Base-by-base conservation (phyloP, 768 basidiomycete genomes). In the Amanita pseudoporphyria region DNA sequence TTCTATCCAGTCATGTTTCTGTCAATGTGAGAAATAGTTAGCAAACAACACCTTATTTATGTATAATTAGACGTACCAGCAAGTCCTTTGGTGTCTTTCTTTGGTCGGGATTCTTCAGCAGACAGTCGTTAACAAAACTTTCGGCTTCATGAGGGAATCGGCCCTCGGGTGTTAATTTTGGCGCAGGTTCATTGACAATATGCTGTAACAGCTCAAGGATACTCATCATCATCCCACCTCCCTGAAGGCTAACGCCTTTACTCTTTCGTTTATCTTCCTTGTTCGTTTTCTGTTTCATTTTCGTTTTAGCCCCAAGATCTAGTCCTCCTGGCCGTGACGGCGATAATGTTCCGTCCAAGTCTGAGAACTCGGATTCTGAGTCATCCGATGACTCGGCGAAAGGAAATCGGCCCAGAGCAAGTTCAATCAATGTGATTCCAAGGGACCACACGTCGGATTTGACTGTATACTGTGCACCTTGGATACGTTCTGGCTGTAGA, bases 381-480 rank as follows among this genome's bases (percentile, higher is more conserved):
- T 81, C 35, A n/a, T 47, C 79, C 33, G 73, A 70, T 2, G 83
- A 82, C 60, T 90, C 86, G 38, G 90, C 82, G 70, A 98, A 99
- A 19, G 96, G 96, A 76, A 99, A 99, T 32, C 92, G 86, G 13
- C 95, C 96, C 28, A 95, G 79, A 0, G 93, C 96, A 36, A 99
- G 81, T 69, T 99, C 96, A 64, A 98, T 94, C 42, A 99, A 74
- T 6, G 93, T 89, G 61, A 99, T 92, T 26, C 96, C 96, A 38
- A 98, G 78, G 0, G 95, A 97, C 96, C 96, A 99, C 3, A 98
- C 95, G 59, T 99, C 96, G 3, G 94, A 97, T 67, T 98, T 98
- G 66, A 99, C 95, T 24, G 92, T 93, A 65, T 99, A 98, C 61
- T 90, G 89, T 1, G 92, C 92, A 44, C 96, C 96, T 68, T 98